Evolutionary conservation across 768 basidiomycete genomes (phyloP).

Genomic region (Lactarius tabidus): DNA sequence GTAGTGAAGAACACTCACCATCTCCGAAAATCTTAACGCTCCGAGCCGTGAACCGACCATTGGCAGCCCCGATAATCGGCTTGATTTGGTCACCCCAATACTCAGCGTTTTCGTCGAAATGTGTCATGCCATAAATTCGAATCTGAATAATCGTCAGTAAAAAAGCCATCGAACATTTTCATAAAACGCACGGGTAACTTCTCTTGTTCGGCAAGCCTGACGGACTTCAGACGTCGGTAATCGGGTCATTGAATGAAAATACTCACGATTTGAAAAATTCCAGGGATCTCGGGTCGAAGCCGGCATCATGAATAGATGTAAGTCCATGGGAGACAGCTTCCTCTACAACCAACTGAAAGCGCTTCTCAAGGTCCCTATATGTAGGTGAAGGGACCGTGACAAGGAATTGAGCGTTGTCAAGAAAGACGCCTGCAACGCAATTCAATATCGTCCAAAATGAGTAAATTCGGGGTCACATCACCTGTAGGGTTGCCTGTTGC

Average conservation of each 20-base stretch:
- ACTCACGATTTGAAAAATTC: conserved; percentile 66
- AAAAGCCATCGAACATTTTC: background rate
- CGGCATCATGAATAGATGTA: conserved; percentile 86
- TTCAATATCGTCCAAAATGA: conserved; percentile 4
- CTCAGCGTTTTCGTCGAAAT: conserved; percentile 57
- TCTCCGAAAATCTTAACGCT: conserved; percentile 80
- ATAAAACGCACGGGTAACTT: conserved; percentile 51
- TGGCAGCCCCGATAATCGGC: conserved; percentile 52
- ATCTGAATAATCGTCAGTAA: conserved; percentile 42
- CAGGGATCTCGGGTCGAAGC: conserved; percentile 61
- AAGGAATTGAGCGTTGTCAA: conserved; percentile 85
- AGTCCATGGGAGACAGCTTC: conserved; percentile 71
- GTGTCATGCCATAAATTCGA: conserved; percentile 74
- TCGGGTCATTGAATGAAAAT: conserved; percentile 8
- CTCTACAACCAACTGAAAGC: conserved; percentile 56
- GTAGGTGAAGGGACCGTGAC: conserved; percentile 61
- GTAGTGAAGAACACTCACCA: conserved; percentile 37
- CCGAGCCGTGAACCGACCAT: conserved; percentile 63
- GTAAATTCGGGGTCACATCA: conserved; percentile 28
- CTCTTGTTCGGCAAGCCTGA: conserved; percentile 57
- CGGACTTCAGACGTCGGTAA: conserved; percentile 9
- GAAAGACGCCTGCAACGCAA: conserved; percentile 52
- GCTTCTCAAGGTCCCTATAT: conserved; percentile 55
- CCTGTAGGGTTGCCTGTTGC: conserved; percentile 66
- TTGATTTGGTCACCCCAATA: conserved; percentile 71